Percentiles rank a stretch among this genome's conserved stretches.
These are phyloP conservation scores for Gossypium anomalum DNA, from an alignment of 345 rosid genomes.

Conservation along the genomic window DNA sequence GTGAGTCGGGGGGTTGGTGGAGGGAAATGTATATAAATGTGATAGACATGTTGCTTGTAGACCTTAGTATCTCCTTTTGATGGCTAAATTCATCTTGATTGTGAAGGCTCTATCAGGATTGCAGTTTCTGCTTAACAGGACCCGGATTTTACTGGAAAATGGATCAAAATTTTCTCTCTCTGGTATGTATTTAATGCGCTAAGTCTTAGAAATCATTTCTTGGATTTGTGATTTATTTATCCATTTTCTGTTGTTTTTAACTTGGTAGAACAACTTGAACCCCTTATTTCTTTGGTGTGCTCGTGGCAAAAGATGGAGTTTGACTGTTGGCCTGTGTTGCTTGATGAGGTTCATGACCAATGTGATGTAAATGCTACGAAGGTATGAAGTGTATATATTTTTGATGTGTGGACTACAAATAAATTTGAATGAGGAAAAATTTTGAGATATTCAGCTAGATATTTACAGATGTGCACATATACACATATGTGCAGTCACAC, in stretches of 20 bases:
- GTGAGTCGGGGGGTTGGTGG: neutral
- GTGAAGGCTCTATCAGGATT: slow-evolving; percentile 77
- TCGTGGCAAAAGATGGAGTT: slow-evolving; percentile 88
- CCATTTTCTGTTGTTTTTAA: slow-evolving; percentile 5
- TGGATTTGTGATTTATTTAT: slow-evolving; percentile 7
- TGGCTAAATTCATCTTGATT: slow-evolving; percentile 16
- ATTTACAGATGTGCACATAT: too few relatives aligned
- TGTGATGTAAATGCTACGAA: slow-evolving; percentile 74
- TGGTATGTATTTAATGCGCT: slow-evolving; percentile 37
- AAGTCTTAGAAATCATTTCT: neutral
- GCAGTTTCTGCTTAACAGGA: slow-evolving; percentile 66
- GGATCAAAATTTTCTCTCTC: slow-evolving; percentile 66
- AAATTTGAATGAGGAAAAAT: neutral
- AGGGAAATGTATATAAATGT: slow-evolving; percentile 4
- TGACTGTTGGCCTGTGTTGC: slow-evolving; percentile 78
- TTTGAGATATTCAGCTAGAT: neutral
- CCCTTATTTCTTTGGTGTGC: slow-evolving; percentile 52
- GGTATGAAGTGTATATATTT: slow-evolving; percentile 38
- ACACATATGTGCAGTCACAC: too few relatives aligned
- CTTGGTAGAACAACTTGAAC: slow-evolving; percentile 57
- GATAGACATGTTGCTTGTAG: neutral
- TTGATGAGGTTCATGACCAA: slow-evolving; percentile 78
- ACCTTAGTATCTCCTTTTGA: neutral
- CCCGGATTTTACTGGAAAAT: slow-evolving; percentile 48
- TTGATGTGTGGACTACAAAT: neutral